Percentiles rank a stretch among this genome's conserved stretches.
phyloP scores from a whole-genome alignment of 2,329 filamentous ascomycete genomes.

The Aureobasidium sp. region DNA sequence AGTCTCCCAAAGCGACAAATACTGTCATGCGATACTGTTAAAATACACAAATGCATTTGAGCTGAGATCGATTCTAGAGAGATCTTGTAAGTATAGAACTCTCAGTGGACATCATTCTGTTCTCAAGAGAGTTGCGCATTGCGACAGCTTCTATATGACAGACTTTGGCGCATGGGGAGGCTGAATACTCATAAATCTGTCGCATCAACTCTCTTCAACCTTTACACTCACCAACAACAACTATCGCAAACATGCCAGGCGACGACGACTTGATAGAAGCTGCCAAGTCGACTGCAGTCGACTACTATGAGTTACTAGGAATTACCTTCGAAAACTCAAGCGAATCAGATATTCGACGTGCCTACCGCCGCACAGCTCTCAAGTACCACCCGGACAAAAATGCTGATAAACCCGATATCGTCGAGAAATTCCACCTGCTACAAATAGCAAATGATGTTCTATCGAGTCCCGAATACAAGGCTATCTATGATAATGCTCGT shows the following conservation, averaged over 20 bases:
- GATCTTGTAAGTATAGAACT: neutral
- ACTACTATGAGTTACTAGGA: conserved; percentile 72
- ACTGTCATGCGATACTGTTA: neutral
- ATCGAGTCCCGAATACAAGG: conserved; percentile 60
- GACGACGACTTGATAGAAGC: conserved; percentile 37
- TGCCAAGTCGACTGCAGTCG: conserved; percentile 38
- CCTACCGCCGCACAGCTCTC: conserved; percentile 78
- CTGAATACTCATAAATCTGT: neutral
- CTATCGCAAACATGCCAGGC: conserved; percentile 18
- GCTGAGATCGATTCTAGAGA: neutral
- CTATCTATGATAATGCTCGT: conserved; percentile 70
- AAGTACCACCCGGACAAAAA: conserved; percentile 94
- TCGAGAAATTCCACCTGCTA: conserved; percentile 76
- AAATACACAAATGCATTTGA: neutral
- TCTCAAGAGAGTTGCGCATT: neutral
- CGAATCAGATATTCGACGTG: conserved; percentile 69
- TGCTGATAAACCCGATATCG: conserved; percentile 54
- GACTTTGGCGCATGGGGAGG: neutral
- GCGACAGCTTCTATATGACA: neutral
- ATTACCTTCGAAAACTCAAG: conserved; percentile 54
- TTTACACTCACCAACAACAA: no score
- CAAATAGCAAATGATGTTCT: conserved; percentile 84
- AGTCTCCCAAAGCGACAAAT: neutral
- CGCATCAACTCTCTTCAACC: neutral
- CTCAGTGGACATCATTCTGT: neutral